Percentiles rank a stretch among this genome's conserved stretches.
Evolutionary conservation across 2,329 filamentous ascomycete genomes (phyloP).

Genomic region (Sporothrix brasiliensis): DNA sequence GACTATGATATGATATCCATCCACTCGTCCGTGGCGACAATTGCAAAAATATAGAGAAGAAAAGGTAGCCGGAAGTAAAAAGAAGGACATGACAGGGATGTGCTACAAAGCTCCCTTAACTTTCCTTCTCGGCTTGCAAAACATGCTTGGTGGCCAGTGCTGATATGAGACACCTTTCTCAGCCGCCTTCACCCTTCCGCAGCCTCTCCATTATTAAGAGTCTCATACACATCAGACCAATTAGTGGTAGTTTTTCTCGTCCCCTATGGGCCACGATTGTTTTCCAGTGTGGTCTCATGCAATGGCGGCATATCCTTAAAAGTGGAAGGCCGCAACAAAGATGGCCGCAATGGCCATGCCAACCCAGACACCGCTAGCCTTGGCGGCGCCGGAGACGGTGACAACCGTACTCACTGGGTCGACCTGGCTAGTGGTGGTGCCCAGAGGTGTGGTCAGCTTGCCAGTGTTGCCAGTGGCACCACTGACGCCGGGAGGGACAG

Average conservation of each 20-base stretch:
- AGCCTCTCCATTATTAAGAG: neutral
- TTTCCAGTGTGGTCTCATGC: neutral
- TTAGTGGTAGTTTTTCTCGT: neutral
- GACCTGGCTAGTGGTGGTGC: constrained; percentile 40
- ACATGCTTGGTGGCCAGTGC: constrained; percentile 9
- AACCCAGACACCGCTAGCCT: constrained; percentile 37
- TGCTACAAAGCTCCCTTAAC: neutral
- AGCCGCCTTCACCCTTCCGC: neutral
- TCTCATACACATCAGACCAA: neutral
- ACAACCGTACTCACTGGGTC: constrained; percentile 37
- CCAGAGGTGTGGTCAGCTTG: constrained; percentile 26
- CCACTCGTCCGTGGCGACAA: constrained; percentile 22
- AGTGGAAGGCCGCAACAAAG: constrained; percentile 41
- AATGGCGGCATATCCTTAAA: neutral
- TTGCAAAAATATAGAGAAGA: constrained; percentile 21
- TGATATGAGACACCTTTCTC: constrained; percentile 12
- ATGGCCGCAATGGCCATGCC: constrained; percentile 46
- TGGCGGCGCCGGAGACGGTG: constrained; percentile 39
- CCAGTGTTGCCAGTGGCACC: constrained; percentile 18
- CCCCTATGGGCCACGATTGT: neutral
- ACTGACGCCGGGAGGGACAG: constrained; percentile 21
- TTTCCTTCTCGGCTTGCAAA: constrained; percentile 16
- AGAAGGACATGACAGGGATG: neutral
- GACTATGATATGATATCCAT: constrained; percentile 26
- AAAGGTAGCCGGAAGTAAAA: constrained; percentile 9